phyloP scores from a whole-genome alignment of 305 asterid species.

The Andrographis paniculata region DNA sequence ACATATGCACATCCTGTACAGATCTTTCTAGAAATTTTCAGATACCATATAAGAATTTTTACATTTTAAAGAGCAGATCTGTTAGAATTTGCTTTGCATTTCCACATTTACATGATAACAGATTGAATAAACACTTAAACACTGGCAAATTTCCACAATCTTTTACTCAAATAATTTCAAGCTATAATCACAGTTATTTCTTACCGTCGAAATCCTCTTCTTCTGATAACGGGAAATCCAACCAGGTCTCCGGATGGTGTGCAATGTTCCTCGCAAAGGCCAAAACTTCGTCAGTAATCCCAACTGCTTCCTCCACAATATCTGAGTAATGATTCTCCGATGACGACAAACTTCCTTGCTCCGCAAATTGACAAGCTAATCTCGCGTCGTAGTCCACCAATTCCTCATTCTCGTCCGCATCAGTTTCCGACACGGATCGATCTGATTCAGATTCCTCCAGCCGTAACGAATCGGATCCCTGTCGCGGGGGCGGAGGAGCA shows the following conservation, averaged over 20 bases:
- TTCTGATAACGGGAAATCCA: constrained; percentile 86
- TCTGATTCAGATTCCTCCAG: constrained; percentile 24
- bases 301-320: constrained; percentile 46
- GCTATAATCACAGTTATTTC: no score
- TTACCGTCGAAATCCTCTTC: constrained; percentile 82
- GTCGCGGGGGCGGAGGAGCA: constrained; percentile 46
- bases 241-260: constrained; percentile 99
- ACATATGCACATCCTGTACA: no score
- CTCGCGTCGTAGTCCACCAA: constrained; percentile 20
- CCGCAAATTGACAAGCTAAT: constrained; percentile 23
- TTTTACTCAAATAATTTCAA: no score
- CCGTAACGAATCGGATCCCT: constrained; percentile 15
- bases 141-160: not conserved
- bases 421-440: constrained; percentile 18
- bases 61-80: not conserved
- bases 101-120: not conserved
- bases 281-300: constrained; percentile 81
- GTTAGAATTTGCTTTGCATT: not conserved
- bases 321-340: constrained; percentile 29
- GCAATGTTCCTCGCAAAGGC: constrained; percentile 82
- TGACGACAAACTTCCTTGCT: constrained; percentile 14
- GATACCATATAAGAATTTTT: no score
- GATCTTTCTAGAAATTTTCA: no score
- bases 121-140: not conserved
- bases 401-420: constrained; percentile 23